Conservation (phyloP, 1,139 yeast genomes). For the Yamadazyma diospyri region DNA sequence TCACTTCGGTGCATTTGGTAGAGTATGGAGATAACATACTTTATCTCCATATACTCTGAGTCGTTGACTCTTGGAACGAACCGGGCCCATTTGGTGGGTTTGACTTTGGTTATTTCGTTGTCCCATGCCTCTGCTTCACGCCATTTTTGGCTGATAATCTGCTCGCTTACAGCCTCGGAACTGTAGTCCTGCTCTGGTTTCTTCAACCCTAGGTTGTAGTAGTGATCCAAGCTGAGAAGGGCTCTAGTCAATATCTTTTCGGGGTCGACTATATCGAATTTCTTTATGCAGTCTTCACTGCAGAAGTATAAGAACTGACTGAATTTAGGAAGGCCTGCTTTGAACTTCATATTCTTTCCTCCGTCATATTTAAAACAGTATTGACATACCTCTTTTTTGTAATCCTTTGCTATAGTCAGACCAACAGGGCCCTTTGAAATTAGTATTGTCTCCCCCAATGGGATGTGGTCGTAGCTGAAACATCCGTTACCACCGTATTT, state of each 20-base stretch:
- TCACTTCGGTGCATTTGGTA: slow-evolving; percentile 18
- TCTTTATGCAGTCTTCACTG: slow-evolving; percentile 38
- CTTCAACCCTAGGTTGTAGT: slow-evolving; percentile 20
- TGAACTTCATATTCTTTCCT: slow-evolving; percentile 47
- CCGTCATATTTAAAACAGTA: slow-evolving; percentile 49
- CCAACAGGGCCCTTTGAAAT: slow-evolving; percentile 42
- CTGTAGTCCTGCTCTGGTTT: slow-evolving; percentile 19
- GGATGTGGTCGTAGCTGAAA: slow-evolving; percentile 42
- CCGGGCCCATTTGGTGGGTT: slow-evolving; percentile 25
- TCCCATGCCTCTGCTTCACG: slow-evolving; percentile 37
- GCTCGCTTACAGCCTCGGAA: slow-evolving; percentile 11
- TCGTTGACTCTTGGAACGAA: slow-evolving; percentile 32
- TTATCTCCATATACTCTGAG: slow-evolving; percentile 36
- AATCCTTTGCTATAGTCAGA: slow-evolving; percentile 48
- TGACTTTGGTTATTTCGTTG: slow-evolving; percentile 19
- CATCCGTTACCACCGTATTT: slow-evolving; percentile 66
- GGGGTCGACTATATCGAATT: slow-evolving; percentile 27
- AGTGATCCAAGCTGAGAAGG: slow-evolving; percentile 27
- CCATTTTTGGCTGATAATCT: slow-evolving; percentile 25
- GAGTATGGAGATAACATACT: slow-evolving; percentile 32
- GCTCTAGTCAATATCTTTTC: slow-evolving; percentile 20
- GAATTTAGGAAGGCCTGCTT: slow-evolving; percentile 16
- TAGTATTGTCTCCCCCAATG: slow-evolving; percentile 40
- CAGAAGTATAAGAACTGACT: slow-evolving; percentile 46
- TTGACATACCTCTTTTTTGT: slow-evolving; percentile 64